A percentile compares a stretch with the other conserved stretches of the same genome.
phyloP scores from a whole-genome alignment of 768 basidiomycete species.

The Tricholoma hemisulphureum region DNA sequence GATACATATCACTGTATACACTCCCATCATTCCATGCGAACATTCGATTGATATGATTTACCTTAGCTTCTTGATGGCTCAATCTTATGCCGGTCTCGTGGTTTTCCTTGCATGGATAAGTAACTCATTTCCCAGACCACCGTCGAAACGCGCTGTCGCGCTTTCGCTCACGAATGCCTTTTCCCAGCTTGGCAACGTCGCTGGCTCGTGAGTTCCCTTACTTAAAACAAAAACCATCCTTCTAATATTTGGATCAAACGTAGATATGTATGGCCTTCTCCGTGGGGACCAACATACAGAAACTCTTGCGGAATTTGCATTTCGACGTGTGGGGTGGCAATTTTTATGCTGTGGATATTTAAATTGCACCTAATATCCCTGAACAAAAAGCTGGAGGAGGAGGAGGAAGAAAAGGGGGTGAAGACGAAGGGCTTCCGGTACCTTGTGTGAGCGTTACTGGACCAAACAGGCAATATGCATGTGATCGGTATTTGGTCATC shows the following conservation, averaged over 20 bases:
- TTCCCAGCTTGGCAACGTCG: conserved; percentile 79
- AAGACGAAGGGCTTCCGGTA: conserved; percentile 44
- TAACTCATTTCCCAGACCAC: conserved; percentile 54
- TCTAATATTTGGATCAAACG: neutral
- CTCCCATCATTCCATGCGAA: neutral
- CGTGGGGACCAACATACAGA: conserved; percentile 70
- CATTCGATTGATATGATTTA: conserved; percentile 4
- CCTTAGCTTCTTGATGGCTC: conserved; percentile 72
- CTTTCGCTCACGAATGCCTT: conserved; percentile 81
- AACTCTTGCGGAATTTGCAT: conserved; percentile 76
- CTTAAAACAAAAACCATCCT: neutral
- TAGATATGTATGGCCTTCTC: conserved; percentile 65
- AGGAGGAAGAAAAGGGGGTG: conserved; percentile 34
- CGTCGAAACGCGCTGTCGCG: conserved; percentile 87
- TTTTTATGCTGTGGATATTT: conserved; percentile 52
- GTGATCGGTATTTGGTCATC: no score
- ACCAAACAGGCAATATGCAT: neutral
- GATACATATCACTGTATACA: conserved; percentile 64
- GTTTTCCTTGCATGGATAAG: conserved; percentile 57
- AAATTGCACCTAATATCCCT: conserved; percentile 40
- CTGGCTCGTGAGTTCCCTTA: conserved; percentile 63
- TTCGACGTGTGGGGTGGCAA: conserved; percentile 47
- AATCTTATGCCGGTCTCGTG: conserved; percentile 71
- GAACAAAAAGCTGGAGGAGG: conserved; percentile 39
- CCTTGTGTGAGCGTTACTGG: conserved; percentile 33